Evolutionary conservation across 2,329 filamentous ascomycete species (phyloP).

Genomic region (Paraphoma sp.): DNA sequence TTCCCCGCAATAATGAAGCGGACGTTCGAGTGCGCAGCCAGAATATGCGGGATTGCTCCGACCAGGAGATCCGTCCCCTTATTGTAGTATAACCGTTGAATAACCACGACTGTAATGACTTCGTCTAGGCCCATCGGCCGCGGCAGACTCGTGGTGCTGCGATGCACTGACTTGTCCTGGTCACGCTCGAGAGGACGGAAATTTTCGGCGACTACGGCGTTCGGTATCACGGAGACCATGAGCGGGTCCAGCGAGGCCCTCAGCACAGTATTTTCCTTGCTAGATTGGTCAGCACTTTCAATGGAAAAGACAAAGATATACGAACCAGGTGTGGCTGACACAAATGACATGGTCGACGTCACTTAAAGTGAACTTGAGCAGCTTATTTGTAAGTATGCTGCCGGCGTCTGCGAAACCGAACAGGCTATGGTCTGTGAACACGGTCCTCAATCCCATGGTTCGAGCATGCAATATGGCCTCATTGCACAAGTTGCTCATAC

Average conservation of each 20-base stretch:
- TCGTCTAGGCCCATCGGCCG: conserved; percentile 81
- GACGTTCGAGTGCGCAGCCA: conserved; percentile 88
- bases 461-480: conserved; percentile 93
- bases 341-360: conserved; percentile 99
- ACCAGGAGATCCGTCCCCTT: conserved; percentile 98
- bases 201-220: conserved; percentile 95
- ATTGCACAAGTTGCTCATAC: conserved; percentile 89
- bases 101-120: conserved; percentile 93
- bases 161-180: conserved; percentile 24
- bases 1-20: conserved; percentile 97
- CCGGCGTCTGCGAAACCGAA: conserved; percentile 97
- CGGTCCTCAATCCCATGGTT: conserved; percentile 94
- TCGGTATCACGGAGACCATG: conserved; percentile 98
- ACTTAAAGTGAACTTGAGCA: conserved; percentile 93
- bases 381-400: conserved; percentile 95
- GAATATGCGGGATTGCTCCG: conserved; percentile 89
- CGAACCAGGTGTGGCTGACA: conserved; percentile 96
- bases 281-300: conserved; percentile 43
- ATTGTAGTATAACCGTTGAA: conserved; percentile 97
- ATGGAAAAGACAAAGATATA: background rate
- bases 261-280: conserved; percentile 97
- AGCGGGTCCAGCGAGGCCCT: conserved; percentile 92
- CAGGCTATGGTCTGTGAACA: conserved; percentile 96
- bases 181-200: conserved; percentile 73
- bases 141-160: conserved; percentile 60